Percentiles rank a stretch among this genome's conserved stretches.
phyloP scores from a whole-genome alignment of 1,139 yeast species.

The Debaryomyces nepalensis region DNA sequence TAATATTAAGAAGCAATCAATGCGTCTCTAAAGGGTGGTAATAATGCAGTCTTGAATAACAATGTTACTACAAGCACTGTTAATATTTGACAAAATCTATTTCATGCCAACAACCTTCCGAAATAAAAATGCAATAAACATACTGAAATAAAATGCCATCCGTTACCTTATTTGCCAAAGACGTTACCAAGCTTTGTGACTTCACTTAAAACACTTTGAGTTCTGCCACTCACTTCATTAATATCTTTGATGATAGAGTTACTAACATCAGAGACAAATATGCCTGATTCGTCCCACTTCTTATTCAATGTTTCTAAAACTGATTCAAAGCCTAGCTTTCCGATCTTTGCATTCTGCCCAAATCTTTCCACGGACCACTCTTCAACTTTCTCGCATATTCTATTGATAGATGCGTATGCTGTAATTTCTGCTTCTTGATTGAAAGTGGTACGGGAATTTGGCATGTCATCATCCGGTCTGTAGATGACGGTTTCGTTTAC shows the following conservation, averaged over 20 bases:
- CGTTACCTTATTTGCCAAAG: constrained; percentile 18
- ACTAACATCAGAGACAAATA: constrained; percentile 42
- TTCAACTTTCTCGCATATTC: constrained; percentile 81
- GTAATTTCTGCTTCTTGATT: constrained; percentile 86
- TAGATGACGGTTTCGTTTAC: constrained; percentile 88
- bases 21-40: constrained; percentile 4
- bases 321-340: constrained; percentile 81
- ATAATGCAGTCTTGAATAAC: no score
- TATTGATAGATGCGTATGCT: constrained; percentile 73
- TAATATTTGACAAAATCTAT: no score
- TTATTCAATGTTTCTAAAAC: constrained; percentile 63
- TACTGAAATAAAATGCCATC: constrained; percentile 6
- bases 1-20: constrained; percentile 1
- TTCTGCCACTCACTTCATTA: constrained; percentile 34
- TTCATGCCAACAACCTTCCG: not conserved
- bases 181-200: constrained; percentile 42
- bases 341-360: constrained; percentile 82
- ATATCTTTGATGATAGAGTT: constrained; percentile 29
- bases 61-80: no score
- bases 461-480: constrained; percentile 63
- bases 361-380: constrained; percentile 92
- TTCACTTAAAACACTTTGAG: constrained; percentile 43
- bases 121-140: constrained; percentile 1
- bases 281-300: constrained; percentile 54
- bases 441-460: constrained; percentile 61